These are phyloP conservation scores for Alternaria arborescens DNA, from an alignment of 2,329 filamentous ascomycete species.

Conservation along the genomic window DNA sequence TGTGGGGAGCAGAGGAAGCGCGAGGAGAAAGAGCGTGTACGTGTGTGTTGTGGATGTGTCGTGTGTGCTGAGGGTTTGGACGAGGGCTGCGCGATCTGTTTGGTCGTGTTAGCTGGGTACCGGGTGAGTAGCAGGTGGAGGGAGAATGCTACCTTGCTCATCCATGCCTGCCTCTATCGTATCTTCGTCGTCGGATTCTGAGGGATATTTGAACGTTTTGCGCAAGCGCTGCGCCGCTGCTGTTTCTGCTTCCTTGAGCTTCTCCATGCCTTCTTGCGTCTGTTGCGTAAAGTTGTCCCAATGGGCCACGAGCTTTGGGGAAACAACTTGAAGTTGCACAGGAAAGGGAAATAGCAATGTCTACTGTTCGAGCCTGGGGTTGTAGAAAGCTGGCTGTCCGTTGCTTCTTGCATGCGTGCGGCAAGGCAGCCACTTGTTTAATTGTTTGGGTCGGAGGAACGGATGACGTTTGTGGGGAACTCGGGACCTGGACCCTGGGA, in stretches of 20 bases:
- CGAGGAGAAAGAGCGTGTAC: conserved; percentile 64
- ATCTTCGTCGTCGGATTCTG: conserved; percentile 62
- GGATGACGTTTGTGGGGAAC: conserved; percentile 29
- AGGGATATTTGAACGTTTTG: conserved; percentile 79
- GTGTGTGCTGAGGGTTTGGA: conserved; percentile 46
- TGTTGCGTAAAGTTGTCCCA: not conserved
- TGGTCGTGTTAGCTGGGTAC: not conserved
- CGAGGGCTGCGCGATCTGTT: conserved; percentile 40
- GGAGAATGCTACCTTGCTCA: conserved; percentile 69
- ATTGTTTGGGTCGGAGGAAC: conserved; percentile 9
- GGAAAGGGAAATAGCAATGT: not conserved
- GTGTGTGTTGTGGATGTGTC: conserved; percentile 54
- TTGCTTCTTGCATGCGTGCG: conserved; percentile 12
- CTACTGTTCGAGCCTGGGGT: too few species aligned
- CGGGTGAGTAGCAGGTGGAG: not conserved
- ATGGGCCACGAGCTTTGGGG: not conserved
- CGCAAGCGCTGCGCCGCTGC: conserved; percentile 69
- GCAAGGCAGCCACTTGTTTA: conserved; percentile 8
- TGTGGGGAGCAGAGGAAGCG: conserved; percentile 65
- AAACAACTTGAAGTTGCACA: not conserved
- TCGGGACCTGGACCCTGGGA: conserved; percentile 6
- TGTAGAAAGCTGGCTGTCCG: conserved; percentile 17
- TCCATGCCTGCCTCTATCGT: conserved; percentile 72
- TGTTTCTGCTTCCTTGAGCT: conserved; percentile 13
- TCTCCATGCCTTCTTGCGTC: conserved; percentile 9